Percentiles rank a stretch among this genome's conserved stretches.
phyloP scores from a whole-genome alignment of 1,139 yeast species.

The Geotrichum carabidarum region DNA sequence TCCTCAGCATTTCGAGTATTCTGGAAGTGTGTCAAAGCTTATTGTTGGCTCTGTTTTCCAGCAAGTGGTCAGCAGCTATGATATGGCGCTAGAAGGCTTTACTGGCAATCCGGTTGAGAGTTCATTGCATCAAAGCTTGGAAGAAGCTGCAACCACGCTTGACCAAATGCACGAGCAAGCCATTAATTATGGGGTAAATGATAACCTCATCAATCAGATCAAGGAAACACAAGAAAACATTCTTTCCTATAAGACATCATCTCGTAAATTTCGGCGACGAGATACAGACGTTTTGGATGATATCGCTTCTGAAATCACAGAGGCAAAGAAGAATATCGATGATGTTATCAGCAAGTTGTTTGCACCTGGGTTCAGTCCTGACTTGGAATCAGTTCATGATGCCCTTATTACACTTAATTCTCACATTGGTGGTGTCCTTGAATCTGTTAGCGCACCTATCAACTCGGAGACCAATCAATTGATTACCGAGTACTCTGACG shows the following conservation, averaged over 20 bases:
- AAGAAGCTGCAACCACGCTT: slow-evolving; percentile 13
- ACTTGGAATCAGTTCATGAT: slow-evolving; percentile 23
- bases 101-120: slow-evolving; percentile 25
- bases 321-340: slow-evolving; percentile 29
- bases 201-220: slow-evolving; percentile 9
- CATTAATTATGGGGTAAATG: slow-evolving; percentile 3
- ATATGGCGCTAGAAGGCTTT: slow-evolving; percentile 32
- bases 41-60: slow-evolving; percentile 34
- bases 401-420: slow-evolving; percentile 35
- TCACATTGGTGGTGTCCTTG: slow-evolving; percentile 34
- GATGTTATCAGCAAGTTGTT: slow-evolving; percentile 26
- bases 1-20: slow-evolving; percentile 29
- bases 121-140: slow-evolving; percentile 20
- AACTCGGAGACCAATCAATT: slow-evolving; percentile 25
- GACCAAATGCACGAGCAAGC: slow-evolving; percentile 13
- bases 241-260: background rate
- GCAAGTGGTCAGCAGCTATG: slow-evolving; percentile 35
- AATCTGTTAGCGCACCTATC: slow-evolving; percentile 27
- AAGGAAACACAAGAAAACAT: slow-evolving; percentile 10
- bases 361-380: slow-evolving; percentile 19
- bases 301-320: slow-evolving; percentile 23
- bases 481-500: slow-evolving; percentile 27
- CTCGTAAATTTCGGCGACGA: slow-evolving; percentile 9
- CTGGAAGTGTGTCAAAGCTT: slow-evolving; percentile 27
- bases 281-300: slow-evolving; percentile 15